These are phyloP conservation scores for Argentina anserina DNA, from an alignment of 306 rosid genomes.

Conservation along the genomic window DNA sequence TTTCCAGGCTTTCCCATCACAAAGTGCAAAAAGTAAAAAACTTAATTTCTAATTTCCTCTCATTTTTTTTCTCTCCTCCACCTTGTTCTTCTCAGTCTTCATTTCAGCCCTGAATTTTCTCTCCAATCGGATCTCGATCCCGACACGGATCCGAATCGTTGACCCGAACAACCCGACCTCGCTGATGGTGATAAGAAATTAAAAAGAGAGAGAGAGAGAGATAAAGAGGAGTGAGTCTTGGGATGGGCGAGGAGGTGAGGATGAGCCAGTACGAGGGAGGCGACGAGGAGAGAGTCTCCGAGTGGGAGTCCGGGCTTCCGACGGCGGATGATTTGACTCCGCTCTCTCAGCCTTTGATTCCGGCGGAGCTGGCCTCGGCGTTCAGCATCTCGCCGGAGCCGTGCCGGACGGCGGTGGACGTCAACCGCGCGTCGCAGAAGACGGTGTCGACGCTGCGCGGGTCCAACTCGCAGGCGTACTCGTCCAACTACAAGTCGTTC, in stretches of 20 bases:
- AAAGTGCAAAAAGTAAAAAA: not conserved
- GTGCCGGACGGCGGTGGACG: constrained; percentile 50
- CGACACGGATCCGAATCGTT: constrained; percentile 9
- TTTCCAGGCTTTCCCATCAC: constrained; percentile 9
- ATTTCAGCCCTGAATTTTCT: constrained; percentile 8
- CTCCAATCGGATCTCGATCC: constrained; percentile 29
- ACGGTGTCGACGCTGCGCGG: constrained; percentile 63
- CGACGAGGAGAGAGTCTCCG: constrained; percentile 54
- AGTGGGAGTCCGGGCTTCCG: constrained; percentile 86
- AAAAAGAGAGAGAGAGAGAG: not conserved
- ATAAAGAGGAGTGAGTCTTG: not conserved
- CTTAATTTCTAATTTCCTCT: too few relatives aligned
- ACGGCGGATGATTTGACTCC: constrained; percentile 58
- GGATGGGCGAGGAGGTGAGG: constrained; percentile 77
- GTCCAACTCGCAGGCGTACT: constrained; percentile 40
- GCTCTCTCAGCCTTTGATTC: constrained; percentile 59
- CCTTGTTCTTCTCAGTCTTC: constrained; percentile 1
- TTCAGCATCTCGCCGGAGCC: constrained; percentile 80
- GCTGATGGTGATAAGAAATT: not conserved
- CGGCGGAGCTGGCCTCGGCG: constrained; percentile 78
- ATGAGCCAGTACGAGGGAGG: constrained; percentile 39
- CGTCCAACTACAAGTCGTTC: constrained; percentile 40
- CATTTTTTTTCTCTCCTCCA: not conserved
- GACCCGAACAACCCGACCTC: not conserved
- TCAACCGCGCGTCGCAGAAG: constrained; percentile 68